Base-by-base conservation (phyloP, 2,329 filamentous ascomycete genomes). In the Colletotrichum sp. region DNA sequence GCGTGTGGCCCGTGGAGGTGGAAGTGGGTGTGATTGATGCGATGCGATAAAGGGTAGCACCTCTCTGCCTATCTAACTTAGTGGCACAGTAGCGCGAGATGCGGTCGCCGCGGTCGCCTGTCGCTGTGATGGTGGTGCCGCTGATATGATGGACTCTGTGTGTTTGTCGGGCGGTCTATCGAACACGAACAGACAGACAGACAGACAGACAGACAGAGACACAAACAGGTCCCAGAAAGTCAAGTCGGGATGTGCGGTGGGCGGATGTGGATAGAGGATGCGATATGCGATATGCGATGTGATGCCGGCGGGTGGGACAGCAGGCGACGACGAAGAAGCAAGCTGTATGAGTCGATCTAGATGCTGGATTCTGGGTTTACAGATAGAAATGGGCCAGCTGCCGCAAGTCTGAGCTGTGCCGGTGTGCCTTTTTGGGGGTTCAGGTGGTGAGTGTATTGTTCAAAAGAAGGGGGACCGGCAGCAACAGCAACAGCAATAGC, bases 31-130 rank as follows among this genome's bases (percentile, higher is more conserved):
- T 62, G 60, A 49, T 66, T 36, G 60, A 71, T 66, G 60, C 60
- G 73, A 69, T 72, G 68, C 72, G 76, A 77, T 76, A 76, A 76
- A 73, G 72, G 67, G 57, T 71, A 77, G 62, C 65, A 73, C 71
- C 65, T 73, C 67, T 13, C 44, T 52, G 44, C n/a, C 44, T 52
- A n/a, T 67, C 34, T 60, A 8, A 39, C 28, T 39, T 72, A 44
- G 69, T 16, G 69, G 60, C 63, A 52, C 60, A 24, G 62, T 72
- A 66, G 63, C 69, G 63, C 44, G 44, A 70, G 59, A 36, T 71
- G 28, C 65, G 59, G 63, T 30, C 28, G 18, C 65, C 55, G 26
- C 63, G 57, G 62, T 32, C 30, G n/a, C 66, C 16, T 65, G 63
- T 24, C 28, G 63, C 8, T 21, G 44, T 62, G 59, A 1, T 32